These are phyloP conservation scores for Rhizopogon vinicolor DNA, from an alignment of 768 basidiomycete species.

Conservation along the genomic window DNA sequence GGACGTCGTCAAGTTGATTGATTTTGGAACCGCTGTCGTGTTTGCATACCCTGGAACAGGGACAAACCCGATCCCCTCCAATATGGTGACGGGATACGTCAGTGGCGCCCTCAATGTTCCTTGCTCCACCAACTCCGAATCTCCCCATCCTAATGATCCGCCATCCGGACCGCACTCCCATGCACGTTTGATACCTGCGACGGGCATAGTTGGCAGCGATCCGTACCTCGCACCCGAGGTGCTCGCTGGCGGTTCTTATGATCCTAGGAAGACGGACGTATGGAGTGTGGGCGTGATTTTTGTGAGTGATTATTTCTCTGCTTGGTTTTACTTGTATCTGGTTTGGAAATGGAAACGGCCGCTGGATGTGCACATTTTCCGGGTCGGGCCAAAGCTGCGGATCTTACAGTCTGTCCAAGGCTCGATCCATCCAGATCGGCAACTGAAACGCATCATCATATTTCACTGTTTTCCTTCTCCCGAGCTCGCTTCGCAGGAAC, in stretches of 20 bases:
- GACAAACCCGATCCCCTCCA: conserved; percentile 10
- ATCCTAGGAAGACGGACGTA: conserved; percentile 96
- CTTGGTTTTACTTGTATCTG: not conserved
- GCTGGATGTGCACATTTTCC: not conserved
- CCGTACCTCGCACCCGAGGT: conserved; percentile 99
- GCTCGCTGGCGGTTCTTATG: conserved; percentile 72
- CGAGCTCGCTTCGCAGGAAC: not conserved
- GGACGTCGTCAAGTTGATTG: conserved; percentile 97
- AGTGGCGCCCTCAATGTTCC: not conserved
- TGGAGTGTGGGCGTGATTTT: conserved; percentile 99
- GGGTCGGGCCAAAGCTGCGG: not conserved
- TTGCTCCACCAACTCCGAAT: not conserved
- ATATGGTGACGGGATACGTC: conserved; percentile 15
- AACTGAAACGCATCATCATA: not conserved
- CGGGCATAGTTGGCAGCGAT: conserved; percentile 94
- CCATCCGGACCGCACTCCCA: conserved; percentile 36
- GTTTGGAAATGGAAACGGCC: not conserved
- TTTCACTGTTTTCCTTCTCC: too few relatives aligned
- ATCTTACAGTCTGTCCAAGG: not conserved
- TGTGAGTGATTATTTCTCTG: conserved; percentile 37
- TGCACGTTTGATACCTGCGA: conserved; percentile 50
- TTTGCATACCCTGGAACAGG: conserved; percentile 96
- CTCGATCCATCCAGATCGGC: not conserved
- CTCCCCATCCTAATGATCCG: conserved; percentile 5
- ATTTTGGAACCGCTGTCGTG: conserved; percentile 99